Conservation (phyloP, 192 early-diverging fungal species). For the Thamnidium elegans region DNA sequence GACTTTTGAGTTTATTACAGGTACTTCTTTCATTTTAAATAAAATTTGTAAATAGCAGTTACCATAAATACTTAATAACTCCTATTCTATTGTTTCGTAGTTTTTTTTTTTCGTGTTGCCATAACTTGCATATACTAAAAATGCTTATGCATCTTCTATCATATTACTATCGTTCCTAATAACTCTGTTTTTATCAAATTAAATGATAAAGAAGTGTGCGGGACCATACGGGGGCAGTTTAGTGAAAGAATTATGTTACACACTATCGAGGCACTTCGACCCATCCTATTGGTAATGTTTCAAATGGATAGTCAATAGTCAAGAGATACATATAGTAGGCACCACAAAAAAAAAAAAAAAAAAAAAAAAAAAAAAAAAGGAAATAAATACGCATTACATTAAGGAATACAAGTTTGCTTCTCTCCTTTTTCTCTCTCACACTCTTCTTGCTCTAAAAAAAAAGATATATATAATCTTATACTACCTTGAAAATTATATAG, state of each 20-base stretch:
- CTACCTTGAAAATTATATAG: background rate
- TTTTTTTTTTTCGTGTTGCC: no score
- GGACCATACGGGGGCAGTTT: no score
- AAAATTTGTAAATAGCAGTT: no score
- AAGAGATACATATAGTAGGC: background rate
- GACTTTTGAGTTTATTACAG: no score
- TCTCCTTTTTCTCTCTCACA: background rate
- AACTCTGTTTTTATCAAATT: background rate
- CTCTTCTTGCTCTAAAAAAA: background rate
- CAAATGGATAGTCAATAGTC: background rate
- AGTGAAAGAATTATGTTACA: background rate
- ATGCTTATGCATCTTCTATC: no score
- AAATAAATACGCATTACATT: background rate
- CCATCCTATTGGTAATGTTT: background rate
- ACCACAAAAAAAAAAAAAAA: background rate
- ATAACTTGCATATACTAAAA: no score
- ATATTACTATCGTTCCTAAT: background rate
- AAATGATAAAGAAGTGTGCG: background rate
- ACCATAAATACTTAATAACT: no score
- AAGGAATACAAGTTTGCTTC: background rate
- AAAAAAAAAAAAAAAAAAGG: background rate
- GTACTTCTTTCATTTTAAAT: no score
- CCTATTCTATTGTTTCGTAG: no score
- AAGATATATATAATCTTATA: background rate
- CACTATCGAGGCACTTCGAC: background rate